phyloP scores from a whole-genome alignment of 345 rosid species.

The Eutrema japonicum region DNA sequence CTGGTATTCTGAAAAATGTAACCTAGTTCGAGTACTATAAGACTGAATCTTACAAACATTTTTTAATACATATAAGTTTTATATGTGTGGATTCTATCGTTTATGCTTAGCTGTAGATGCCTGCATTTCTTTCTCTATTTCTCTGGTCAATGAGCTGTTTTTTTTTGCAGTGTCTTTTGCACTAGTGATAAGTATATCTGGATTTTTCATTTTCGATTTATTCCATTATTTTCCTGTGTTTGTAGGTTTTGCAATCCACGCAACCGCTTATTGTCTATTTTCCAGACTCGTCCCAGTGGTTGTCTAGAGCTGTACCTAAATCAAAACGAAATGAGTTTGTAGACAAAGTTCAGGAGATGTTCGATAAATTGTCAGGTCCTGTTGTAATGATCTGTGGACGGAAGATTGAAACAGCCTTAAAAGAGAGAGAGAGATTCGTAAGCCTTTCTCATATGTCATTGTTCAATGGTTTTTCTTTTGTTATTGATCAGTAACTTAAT shows the following conservation, averaged over 20 bases:
- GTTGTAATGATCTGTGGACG: slow-evolving; percentile 90
- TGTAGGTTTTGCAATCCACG: slow-evolving; percentile 76
- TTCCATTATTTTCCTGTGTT: slow-evolving; percentile 34
- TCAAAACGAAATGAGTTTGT: slow-evolving; percentile 74
- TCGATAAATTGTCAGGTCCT: slow-evolving; percentile 80
- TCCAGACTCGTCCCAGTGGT: slow-evolving; percentile 89
- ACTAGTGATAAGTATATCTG: not conserved
- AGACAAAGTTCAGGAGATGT: slow-evolving; percentile 68
- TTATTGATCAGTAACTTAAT: slow-evolving; percentile 10
- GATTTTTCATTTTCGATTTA: slow-evolving; percentile 2
- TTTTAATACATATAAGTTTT: not conserved
- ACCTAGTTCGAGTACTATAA: not conserved
- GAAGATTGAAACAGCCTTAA: slow-evolving; percentile 75
- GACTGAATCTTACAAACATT: not conserved
- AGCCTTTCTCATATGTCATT: slow-evolving; percentile 44
- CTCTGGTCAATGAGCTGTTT: too few relatives aligned
- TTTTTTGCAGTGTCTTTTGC: not conserved
- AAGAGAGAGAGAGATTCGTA: slow-evolving; percentile 88
- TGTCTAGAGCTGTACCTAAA: slow-evolving; percentile 90
- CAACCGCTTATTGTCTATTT: slow-evolving; percentile 92
- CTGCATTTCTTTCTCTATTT: too few relatives aligned
- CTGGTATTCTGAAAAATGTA: not conserved
- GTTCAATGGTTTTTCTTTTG: slow-evolving; percentile 17
- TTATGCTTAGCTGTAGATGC: not conserved
- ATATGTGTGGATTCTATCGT: not conserved